Percentiles rank a stretch among this genome's conserved stretches.
Conservation (phyloP, 176 grass and related monocot genomes). For the Triticum monococcum region DNA sequence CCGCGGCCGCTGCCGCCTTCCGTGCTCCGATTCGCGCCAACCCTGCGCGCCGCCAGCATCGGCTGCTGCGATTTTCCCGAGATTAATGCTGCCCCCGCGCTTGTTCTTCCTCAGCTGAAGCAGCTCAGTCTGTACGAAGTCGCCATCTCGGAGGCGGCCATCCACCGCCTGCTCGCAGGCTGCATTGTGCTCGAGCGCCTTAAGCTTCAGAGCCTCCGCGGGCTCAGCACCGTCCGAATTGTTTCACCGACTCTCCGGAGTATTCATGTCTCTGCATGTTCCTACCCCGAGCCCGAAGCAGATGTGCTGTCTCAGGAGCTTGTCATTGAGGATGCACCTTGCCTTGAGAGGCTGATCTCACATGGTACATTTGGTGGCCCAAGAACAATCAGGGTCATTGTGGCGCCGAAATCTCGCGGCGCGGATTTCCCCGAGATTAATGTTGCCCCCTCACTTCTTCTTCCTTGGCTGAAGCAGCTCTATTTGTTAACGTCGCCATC, state of each 20-base stretch:
- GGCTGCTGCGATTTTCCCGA: not conserved
- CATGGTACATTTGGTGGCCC: not conserved
- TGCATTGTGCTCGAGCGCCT: not conserved
- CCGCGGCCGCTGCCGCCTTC: not conserved
- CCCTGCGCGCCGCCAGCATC: not conserved
- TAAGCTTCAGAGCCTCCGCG: not conserved
- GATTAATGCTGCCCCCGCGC: not conserved
- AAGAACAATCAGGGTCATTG: not conserved
- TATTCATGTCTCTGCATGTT: not conserved
- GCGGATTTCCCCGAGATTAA: not conserved
- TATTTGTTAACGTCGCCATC: not conserved
- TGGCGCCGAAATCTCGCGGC: not conserved
- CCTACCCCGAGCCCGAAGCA: not conserved
- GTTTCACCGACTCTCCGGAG: not conserved
- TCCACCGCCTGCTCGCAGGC: not conserved
- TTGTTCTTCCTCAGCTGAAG: not conserved
- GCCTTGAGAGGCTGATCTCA: not conserved
- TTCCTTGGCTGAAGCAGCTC: not conserved
- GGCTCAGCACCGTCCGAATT: not conserved
- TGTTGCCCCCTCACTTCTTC: not conserved
- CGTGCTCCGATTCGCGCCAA: not conserved
- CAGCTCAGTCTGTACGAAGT: not conserved
- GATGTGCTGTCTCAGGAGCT: not conserved
- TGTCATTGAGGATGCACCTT: constrained; percentile 7
- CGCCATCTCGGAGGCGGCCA: not conserved